phyloP scores from a whole-genome alignment of 176 grass and related monocot genomes.

The Juncus effusus region DNA sequence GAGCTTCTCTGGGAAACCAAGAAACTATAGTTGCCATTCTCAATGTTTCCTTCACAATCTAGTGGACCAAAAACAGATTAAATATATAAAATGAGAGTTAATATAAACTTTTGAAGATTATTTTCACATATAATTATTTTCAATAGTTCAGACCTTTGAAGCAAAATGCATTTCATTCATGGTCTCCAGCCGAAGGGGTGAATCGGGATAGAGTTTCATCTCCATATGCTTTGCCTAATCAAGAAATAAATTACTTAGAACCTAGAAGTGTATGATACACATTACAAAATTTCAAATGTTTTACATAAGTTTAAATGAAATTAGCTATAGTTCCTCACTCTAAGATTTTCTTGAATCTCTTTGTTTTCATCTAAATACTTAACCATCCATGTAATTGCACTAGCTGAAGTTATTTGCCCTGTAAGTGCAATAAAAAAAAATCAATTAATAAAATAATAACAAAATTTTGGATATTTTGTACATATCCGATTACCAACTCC shows the following conservation, averaged over 20 bases:
- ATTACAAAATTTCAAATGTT: not conserved
- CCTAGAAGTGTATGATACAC: not conserved
- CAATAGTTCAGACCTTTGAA: slow-evolving; percentile 40
- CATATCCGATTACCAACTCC: not conserved
- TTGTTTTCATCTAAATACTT: slow-evolving; percentile 69
- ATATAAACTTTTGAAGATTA: not conserved
- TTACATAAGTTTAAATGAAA: not conserved
- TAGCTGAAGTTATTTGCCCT: slow-evolving; percentile 89
- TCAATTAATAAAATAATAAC: not conserved
- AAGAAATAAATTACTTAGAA: slow-evolving; percentile 1
- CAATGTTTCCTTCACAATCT: slow-evolving; percentile 80
- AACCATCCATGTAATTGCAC: slow-evolving; percentile 87
- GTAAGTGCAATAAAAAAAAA: slow-evolving; percentile 1
- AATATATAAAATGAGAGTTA: not conserved
- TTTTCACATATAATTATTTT: not conserved
- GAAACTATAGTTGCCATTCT: slow-evolving; percentile 91
- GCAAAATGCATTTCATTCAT: slow-evolving; percentile 69
- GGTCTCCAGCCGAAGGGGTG: slow-evolving; percentile 38
- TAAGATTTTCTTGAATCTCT: slow-evolving; percentile 56
- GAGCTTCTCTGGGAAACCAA: slow-evolving; percentile 94
- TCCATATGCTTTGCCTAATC: slow-evolving; percentile 53
- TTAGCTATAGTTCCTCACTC: slow-evolving; percentile 40
- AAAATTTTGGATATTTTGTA: not conserved
- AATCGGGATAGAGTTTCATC: slow-evolving; percentile 19
- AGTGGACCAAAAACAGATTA: not conserved